Evolutionary conservation across 257 asterid species (phyloP).

Genomic region (Echium plantagineum): DNA sequence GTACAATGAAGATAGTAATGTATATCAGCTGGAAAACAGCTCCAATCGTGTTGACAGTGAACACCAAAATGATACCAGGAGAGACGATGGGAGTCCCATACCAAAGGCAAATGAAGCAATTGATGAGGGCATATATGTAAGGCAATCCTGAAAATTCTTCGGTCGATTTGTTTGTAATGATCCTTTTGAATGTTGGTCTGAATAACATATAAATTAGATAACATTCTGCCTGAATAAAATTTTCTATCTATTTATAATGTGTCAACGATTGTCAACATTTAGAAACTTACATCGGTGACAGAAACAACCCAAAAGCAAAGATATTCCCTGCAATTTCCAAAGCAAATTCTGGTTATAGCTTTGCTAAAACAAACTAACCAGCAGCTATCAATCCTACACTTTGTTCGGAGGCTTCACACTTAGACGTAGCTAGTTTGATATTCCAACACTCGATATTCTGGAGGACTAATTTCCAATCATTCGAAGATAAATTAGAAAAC

Average conservation of each 20-base stretch:
- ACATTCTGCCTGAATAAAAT: not conserved
- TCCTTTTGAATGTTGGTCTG: conserved; percentile 82
- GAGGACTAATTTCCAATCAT: no score
- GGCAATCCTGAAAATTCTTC: conserved; percentile 84
- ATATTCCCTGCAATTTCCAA: conserved; percentile 54
- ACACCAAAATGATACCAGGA: conserved; percentile 50
- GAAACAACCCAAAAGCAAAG: conserved; percentile 59
- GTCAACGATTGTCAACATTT: not conserved
- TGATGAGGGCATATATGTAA: conserved; percentile 63
- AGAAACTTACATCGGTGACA: conserved; percentile 72
- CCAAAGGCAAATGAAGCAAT: conserved; percentile 84
- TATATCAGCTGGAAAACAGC: conserved; percentile 60
- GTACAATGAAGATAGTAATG: conserved; percentile 36
- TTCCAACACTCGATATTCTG: no score
- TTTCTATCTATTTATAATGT: not conserved
- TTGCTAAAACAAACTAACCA: not conserved
- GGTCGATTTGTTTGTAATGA: conserved; percentile 54
- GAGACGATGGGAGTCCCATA: conserved; percentile 69
- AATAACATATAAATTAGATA: not conserved
- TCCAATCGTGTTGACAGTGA: conserved; percentile 70
- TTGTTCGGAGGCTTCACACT: not conserved
- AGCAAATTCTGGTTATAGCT: not conserved
- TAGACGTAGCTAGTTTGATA: no score
- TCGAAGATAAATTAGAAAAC: no score
- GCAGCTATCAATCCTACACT: not conserved